Evolutionary conservation across 179 eudicot species (phyloP).

Genomic region (Heliamphora pulchella): DNA sequence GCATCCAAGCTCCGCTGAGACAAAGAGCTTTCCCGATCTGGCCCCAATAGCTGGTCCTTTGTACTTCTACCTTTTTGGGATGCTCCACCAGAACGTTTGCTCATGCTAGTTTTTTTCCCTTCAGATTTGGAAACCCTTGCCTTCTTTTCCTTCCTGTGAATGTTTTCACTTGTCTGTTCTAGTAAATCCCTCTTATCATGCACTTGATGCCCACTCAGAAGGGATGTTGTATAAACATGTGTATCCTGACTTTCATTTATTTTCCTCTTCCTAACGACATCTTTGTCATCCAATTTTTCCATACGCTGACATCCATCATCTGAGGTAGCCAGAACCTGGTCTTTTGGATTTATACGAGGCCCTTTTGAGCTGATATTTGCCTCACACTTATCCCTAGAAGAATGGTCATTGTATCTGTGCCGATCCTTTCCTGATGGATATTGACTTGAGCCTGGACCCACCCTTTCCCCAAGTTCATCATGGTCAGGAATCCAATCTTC

Average conservation of each 20-base stretch:
- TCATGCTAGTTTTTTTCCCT: conserved; percentile 46
- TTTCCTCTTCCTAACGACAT: conserved; percentile 57
- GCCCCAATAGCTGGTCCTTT: conserved; percentile 28
- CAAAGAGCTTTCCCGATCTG: conserved; percentile 15
- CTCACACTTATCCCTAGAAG: conserved; percentile 40
- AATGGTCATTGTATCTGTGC: conserved; percentile 24
- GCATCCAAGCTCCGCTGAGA: conserved; percentile 29
- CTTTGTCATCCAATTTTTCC: conserved; percentile 30
- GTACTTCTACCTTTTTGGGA: conserved; percentile 37
- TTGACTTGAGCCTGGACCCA: conserved; percentile 32
- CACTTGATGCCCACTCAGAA: conserved; percentile 9
- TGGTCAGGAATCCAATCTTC: conserved; percentile 35
- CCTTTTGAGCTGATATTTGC: conserved; percentile 21
- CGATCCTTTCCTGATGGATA: conserved; percentile 35
- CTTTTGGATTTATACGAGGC: conserved; percentile 24
- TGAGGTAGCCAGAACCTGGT: conserved; percentile 25
- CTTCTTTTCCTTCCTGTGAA: conserved; percentile 51
- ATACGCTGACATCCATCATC: conserved; percentile 31
- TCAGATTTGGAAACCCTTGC: conserved; percentile 52
- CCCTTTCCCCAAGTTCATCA: conserved; percentile 35
- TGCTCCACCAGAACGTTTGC: conserved; percentile 41
- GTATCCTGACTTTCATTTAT: conserved; percentile 30
- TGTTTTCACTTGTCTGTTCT: conserved; percentile 38
- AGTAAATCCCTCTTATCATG: conserved; percentile 19
- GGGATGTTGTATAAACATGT: conserved; percentile 21